Evolutionary conservation across 768 basidiomycete species (phyloP), one percentile per base, ranked within the genome.

Genomic region (Phylloporus rhodoxanthus): DNA sequence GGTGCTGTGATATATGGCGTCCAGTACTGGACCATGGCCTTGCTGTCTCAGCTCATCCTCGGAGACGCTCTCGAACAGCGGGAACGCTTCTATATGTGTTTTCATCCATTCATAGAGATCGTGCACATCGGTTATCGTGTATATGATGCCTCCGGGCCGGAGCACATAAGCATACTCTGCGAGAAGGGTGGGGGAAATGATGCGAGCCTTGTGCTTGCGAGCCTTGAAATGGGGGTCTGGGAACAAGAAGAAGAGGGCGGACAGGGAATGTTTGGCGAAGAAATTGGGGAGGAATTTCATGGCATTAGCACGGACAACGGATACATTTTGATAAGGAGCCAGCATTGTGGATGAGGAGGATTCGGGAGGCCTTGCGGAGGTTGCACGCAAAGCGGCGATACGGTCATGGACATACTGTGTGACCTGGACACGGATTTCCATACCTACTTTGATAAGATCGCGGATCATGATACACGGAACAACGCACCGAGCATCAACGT

Each of bases 271-370:
- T 64, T 94, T 93, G 20, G 77, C 64, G 68, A 99, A 96, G 69
- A 92, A 97, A 69, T 98, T 98, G 6, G 94, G 89, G 48, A 97
- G 76, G 68, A 98, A 97, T 71, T 98, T 98, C 94, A 97, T 97
- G 41, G 92, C 87, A 66, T 99, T 99, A 13, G 90, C 94, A 43
- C 96, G 85, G 55, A 96, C 87, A 55, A 97, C 81, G 30, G 91
- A 92, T 47, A 96, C 81, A 66, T 98, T 98, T 58, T 90, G 82
- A 67, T 83, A 92, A 37, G 80, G 76, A 2, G 76, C 70, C 1
- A 72, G 62, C 8, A 59, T 34, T 17, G 65, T 36, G 8, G 66
- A 59, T 26, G 65, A 47, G 37, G 60, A 43, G 48, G 61, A 47
- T 54, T 47, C 25, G 51, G 44, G 15, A 15, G 56, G 28, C 25